Evolutionary conservation across 192 early-diverging fungal species (phyloP), one percentile per base, ranked within the genome.

Genomic region (Linnemannia zychae): DNA sequence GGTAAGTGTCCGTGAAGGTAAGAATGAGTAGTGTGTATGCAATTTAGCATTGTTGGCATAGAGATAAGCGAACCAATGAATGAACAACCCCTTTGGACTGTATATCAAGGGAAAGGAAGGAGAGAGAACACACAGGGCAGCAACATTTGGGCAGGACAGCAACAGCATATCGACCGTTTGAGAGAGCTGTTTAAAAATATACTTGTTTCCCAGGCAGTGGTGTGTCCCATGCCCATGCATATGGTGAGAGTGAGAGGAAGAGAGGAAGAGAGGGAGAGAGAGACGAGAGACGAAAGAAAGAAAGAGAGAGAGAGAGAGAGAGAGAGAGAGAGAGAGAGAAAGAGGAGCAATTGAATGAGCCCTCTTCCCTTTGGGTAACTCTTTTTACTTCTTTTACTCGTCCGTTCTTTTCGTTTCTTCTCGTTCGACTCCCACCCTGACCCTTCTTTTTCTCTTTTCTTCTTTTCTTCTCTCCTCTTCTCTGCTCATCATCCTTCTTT

Each of bases 381-480:
- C 74, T 31, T 7, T 31, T 24, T 60, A 24, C 47, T 22, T 28
- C 60, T 60, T 65, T 40, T 9, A 1, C 65, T 50, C 28, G 13
- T 68, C 20, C 33, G 22, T 66, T n/a, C 37, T n/a, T 15, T 16
- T 24, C 12, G 40, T 16, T 6, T 67, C 46, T n/a, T 52, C 66
- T 37, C 66, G 11, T 66, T 6, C n/a, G 28, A 76, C 31, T 31
- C 16, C 53, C 75, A 34, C 17, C 38, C 11, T 36, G 3, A 40
- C n/a, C 53, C 37, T 72, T 38, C 4, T 4, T 79, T 65, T 48
- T n/a, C 36, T 50, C 48, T 66, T 68, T 67, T 46, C 9, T n/a
- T 68, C 15, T 71, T 49, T 16, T n/a, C 3, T 13, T 40, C 1
- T 46, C 52, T 53, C 24, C 34, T 40, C 7, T 60, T 46, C 22